Evolutionary conservation across 2,329 filamentous ascomycete genomes (phyloP).

Genomic region (Neofusicoccum umdonicola): DNA sequence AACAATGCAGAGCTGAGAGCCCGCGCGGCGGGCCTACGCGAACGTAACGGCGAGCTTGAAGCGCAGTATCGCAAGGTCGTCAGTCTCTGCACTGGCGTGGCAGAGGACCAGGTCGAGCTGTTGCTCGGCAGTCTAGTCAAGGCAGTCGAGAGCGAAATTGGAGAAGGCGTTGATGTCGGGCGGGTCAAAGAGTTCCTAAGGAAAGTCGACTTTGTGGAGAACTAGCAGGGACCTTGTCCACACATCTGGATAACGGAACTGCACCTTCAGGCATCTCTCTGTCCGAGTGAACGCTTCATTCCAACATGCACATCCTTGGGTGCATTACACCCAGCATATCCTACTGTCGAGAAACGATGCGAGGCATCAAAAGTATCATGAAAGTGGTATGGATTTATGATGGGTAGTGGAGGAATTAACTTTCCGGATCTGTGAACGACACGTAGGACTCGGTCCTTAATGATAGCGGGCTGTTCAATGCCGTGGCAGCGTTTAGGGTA

Average conservation of each 20-base stretch:
- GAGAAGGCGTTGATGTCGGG: slow-evolving; percentile 68
- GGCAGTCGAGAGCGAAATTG: slow-evolving; percentile 81
- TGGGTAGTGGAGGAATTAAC: not conserved
- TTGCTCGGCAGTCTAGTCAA: slow-evolving; percentile 76
- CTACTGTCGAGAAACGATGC: no score
- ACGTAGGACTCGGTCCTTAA: no score
- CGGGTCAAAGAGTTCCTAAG: slow-evolving; percentile 76
- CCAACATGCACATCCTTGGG: no score
- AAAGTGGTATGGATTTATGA: no score
- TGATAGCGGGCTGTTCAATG: not conserved
- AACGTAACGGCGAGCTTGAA: slow-evolving; percentile 79
- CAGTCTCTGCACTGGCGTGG: slow-evolving; percentile 76
- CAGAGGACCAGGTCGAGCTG: slow-evolving; percentile 75
- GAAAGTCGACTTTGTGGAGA: slow-evolving; percentile 65
- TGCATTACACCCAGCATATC: no score
- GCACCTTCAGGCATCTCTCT: no score
- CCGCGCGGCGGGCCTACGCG: slow-evolving; percentile 69
- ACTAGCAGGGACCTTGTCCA: not conserved
- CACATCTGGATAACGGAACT: no score
- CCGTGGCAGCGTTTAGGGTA: not conserved
- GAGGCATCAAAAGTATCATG: no score
- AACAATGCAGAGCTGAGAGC: slow-evolving; percentile 67
- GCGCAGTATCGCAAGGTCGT: slow-evolving; percentile 87
- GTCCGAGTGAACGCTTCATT: no score
- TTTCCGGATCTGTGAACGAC: no score